These are phyloP conservation scores for Bruguiera parviflora DNA, from an alignment of 345 rosid species.

Conservation along the genomic window DNA sequence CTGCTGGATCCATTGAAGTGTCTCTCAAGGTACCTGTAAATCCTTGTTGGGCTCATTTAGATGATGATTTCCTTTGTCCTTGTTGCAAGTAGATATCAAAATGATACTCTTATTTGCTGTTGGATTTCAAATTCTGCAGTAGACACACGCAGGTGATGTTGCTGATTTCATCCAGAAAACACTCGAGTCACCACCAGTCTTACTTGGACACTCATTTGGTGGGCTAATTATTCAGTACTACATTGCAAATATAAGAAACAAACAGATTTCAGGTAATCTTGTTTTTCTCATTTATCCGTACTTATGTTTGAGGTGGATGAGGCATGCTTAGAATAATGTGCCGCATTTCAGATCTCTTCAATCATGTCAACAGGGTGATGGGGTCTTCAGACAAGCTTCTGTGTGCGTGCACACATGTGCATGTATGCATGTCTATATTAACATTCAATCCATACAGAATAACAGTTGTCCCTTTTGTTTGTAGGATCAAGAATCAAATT, in stretches of 20 bases:
- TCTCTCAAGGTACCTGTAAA: slow-evolving; percentile 59
- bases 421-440: no score
- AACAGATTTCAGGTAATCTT: slow-evolving; percentile 35
- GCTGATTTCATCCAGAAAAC: slow-evolving; percentile 63
- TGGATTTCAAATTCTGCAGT: slow-evolving; percentile 40
- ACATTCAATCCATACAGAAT: neutral
- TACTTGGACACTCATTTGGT: slow-evolving; percentile 91
- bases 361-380: neutral
- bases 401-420: no score
- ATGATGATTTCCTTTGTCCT: neutral
- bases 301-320: neutral
- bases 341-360: neutral
- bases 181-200: slow-evolving; percentile 53
- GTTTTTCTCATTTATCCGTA: neutral
- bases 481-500: neutral
- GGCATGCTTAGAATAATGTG: neutral
- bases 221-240: slow-evolving; percentile 80
- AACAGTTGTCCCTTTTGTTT: neutral
- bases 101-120: slow-evolving; percentile 15
- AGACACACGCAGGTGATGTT: slow-evolving; percentile 87
- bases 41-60: neutral
- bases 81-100: neutral
- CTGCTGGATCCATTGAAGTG: slow-evolving; percentile 62
- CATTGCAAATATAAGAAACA: slow-evolving; percentile 50
- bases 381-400: neutral